These are phyloP conservation scores for Chloropicon primus DNA, from an alignment of 139 green algal species.

Conservation along the genomic window DNA sequence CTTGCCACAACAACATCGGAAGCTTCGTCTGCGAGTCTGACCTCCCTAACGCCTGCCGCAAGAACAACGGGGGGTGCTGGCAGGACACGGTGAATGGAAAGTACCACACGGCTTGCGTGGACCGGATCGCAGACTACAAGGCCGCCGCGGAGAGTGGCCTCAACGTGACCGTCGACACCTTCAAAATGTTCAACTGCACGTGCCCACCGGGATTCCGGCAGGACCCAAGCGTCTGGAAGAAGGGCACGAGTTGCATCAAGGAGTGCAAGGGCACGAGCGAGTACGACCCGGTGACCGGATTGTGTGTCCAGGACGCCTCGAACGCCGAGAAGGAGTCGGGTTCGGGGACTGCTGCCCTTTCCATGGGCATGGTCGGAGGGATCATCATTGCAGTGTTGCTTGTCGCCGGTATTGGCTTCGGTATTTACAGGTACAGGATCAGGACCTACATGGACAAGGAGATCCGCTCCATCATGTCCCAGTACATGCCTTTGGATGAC, in stretches of 20 bases:
- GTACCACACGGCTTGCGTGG: neutral
- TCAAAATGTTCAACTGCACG: neutral
- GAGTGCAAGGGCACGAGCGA: neutral
- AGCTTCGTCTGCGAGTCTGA: neutral
- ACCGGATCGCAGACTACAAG: neutral
- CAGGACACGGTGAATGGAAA: neutral
- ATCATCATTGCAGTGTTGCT: conserved; percentile 1
- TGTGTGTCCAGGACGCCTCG: neutral
- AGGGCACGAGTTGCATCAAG: neutral
- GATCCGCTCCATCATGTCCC: conserved; percentile 62
- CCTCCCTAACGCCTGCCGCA: neutral
- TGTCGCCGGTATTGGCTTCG: neutral
- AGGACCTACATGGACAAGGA: conserved; percentile 34
- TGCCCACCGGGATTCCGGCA: neutral
- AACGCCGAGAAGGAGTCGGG: neutral
- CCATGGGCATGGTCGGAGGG: neutral
- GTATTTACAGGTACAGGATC: conserved; percentile 7
- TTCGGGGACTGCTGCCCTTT: neutral
- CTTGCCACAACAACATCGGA: neutral
- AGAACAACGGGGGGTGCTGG: neutral
- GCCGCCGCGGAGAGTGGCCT: neutral
- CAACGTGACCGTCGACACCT: neutral
- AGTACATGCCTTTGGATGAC: conserved; percentile 61
- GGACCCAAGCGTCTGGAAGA: too few species aligned
- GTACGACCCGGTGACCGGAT: neutral